These are phyloP conservation scores for Peronospora farinosa DNA, from an alignment of 352 stramenopile species.

Conservation along the genomic window DNA sequence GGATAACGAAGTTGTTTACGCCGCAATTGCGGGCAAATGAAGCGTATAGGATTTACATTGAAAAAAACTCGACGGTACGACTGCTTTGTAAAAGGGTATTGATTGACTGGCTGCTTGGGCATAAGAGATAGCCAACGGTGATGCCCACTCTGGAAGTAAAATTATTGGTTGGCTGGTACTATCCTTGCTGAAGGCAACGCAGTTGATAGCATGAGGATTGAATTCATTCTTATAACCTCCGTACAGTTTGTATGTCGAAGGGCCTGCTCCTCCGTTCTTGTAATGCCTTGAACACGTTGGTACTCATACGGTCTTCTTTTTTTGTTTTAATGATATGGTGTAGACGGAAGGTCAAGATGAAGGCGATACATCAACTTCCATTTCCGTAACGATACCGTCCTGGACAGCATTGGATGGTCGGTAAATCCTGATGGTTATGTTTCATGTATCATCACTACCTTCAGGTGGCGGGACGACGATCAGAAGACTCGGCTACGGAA, in stretches of 20 bases:
- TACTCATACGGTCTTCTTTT: slow-evolving; percentile 6
- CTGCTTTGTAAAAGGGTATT: slow-evolving; percentile 2
- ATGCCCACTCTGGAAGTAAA: slow-evolving; percentile 28
- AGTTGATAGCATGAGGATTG: slow-evolving; percentile 27
- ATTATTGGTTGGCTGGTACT: slow-evolving; percentile 25
- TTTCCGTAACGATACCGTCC: slow-evolving; percentile 18
- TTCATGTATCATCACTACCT: not conserved
- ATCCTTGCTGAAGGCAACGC: slow-evolving; percentile 35
- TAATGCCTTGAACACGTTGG: slow-evolving; percentile 8
- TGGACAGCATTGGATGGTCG: not conserved
- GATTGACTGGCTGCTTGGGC: not conserved
- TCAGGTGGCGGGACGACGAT: slow-evolving; percentile 35
- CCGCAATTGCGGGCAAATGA: slow-evolving; percentile 59
- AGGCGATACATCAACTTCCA: slow-evolving; percentile 12
- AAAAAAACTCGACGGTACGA: slow-evolving; percentile 63
- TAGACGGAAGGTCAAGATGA: slow-evolving; percentile 16
- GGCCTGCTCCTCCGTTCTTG: slow-evolving; percentile 12
- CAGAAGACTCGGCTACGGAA: slow-evolving; percentile 50
- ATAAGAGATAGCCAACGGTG: slow-evolving; percentile 18
- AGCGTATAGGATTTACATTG: slow-evolving; percentile 78
- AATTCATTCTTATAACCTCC: slow-evolving; percentile 25
- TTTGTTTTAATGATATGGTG: slow-evolving; percentile 4
- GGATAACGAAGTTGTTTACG: slow-evolving; percentile 49
- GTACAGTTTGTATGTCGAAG: slow-evolving; percentile 33
- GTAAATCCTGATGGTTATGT: slow-evolving; percentile 1